These are phyloP conservation scores for Rhipidocladum racemiflorum DNA, from an alignment of 176 grass and related monocot species.

Conservation along the genomic window DNA sequence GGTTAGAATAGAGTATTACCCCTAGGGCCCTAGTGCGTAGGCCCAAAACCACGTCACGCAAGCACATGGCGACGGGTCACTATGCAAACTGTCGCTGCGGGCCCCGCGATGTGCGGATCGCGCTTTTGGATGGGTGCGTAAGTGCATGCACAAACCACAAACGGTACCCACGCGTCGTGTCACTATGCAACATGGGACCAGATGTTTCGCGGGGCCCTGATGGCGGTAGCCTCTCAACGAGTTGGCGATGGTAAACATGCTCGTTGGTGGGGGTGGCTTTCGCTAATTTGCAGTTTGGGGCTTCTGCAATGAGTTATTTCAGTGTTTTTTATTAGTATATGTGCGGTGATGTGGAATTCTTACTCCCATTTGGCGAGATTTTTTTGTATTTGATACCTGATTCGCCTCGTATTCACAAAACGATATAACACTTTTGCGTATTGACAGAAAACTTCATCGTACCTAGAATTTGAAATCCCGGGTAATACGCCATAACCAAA, in stretches of 20 bases:
- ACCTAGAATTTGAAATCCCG: no score
- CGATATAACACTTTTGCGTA: no score
- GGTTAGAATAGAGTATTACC: neutral
- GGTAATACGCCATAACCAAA: no score
- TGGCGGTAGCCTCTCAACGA: neutral
- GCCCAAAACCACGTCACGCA: conserved; percentile 26
- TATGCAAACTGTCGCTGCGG: neutral
- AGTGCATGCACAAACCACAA: neutral
- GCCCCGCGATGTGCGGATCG: neutral
- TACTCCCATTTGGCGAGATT: no score
- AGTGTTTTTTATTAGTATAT: neutral
- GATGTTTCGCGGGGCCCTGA: rapidly evolving
- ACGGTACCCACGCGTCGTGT: neutral
- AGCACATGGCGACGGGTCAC: conserved; percentile 15
- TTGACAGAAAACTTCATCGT: no score
- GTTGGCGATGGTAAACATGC: no score
- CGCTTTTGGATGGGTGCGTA: neutral
- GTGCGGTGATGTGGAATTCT: neutral
- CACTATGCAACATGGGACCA: neutral
- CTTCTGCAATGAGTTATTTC: neutral
- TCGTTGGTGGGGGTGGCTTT: neutral
- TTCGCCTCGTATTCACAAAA: no score
- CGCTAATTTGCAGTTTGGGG: neutral
- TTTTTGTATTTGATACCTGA: no score
- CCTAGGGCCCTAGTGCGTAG: neutral